Percentiles rank a stretch among this genome's conserved stretches.
Conservation (phyloP, 164 flowering plant genomes). For the Macadamia tetraphylla region DNA sequence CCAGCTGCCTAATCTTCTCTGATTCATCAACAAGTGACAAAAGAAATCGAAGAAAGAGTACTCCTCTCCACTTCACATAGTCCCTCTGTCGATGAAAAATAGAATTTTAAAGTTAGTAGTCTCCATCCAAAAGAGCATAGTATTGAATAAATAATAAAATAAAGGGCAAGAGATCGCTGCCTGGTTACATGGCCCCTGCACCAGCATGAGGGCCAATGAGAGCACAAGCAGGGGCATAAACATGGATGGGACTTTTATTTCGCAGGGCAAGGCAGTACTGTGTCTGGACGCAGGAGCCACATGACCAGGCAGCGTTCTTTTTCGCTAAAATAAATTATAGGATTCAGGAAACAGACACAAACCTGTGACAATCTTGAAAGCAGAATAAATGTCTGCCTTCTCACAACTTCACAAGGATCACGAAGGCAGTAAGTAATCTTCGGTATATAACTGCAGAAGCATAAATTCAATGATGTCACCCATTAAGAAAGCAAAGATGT, state of each 20-base stretch:
- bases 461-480: conserved; percentile 17
- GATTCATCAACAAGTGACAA: conserved; percentile 90
- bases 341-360: conserved; percentile 6
- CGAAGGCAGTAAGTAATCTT: conserved; percentile 86
- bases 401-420: conserved; percentile 95
- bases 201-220: too few species aligned
- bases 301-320: too few species aligned
- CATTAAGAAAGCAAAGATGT: conserved; percentile 7
- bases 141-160: neutral
- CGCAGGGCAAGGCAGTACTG: too few species aligned
- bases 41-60: conserved; percentile 88
- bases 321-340: neutral
- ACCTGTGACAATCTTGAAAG: conserved; percentile 93
- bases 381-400: conserved; percentile 89
- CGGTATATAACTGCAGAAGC: conserved; percentile 91
- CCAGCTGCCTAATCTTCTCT: conserved; percentile 76
- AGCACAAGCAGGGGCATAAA: too few species aligned
- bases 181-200: too few species aligned
- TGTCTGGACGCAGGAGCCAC: too few species aligned
- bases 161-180: too few species aligned
- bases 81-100: conserved; percentile 56
- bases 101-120: neutral
- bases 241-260: too few species aligned
- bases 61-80: conserved; percentile 98
- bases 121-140: neutral